A percentile compares a stretch with the other conserved stretches of the same genome.
These are phyloP conservation scores for Chlamydomonas eustigma DNA, from an alignment of 139 green algal genomes.

Conservation along the genomic window DNA sequence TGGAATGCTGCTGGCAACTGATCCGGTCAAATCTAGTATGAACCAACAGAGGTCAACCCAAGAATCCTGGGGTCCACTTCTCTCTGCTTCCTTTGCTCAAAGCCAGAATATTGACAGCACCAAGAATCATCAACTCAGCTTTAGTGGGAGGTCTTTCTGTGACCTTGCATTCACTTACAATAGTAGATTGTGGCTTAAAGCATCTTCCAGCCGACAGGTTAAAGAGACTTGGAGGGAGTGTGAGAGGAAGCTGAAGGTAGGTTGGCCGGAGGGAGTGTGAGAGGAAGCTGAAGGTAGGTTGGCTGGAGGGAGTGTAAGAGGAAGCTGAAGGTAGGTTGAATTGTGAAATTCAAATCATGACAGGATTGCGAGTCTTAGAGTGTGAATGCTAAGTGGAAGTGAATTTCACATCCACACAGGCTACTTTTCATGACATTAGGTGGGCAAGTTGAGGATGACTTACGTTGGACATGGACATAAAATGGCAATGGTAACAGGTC, in stretches of 20 bases:
- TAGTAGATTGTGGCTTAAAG: not conserved
- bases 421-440: no score
- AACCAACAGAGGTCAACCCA: no score
- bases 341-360: not conserved
- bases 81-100: not conserved
- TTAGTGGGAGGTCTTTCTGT: not conserved
- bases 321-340: not conserved
- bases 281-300: not conserved
- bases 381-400: no score
- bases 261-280: not conserved
- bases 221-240: not conserved
- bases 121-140: no score
- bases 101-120: no score
- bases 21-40: no score
- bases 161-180: not conserved
- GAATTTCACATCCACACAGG: no score
- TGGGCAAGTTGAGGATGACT: no score
- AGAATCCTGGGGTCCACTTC: not conserved
- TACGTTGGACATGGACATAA: no score
- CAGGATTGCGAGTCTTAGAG: no score
- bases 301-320: not conserved
- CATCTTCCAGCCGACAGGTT: not conserved
- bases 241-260: not conserved
- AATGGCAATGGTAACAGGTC: no score
- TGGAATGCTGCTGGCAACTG: no score